Conservation (phyloP, 2,329 filamentous ascomycete species). For the Akanthomyces muscarius region DNA sequence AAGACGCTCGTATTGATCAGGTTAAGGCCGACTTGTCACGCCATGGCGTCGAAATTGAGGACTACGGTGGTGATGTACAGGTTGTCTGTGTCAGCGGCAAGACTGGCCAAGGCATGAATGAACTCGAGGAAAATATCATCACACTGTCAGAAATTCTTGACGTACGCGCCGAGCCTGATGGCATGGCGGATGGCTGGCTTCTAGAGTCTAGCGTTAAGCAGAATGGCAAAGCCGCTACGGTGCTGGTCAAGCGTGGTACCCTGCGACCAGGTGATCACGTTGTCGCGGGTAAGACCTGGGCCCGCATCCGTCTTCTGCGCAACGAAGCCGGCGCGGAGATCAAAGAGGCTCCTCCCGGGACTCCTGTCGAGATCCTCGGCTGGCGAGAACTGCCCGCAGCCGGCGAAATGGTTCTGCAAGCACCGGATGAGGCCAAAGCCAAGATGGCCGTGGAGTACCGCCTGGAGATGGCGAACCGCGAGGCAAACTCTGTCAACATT, state of each 20-base stretch:
- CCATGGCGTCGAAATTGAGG: constrained; percentile 86
- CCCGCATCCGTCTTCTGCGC: constrained; percentile 74
- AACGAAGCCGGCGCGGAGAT: constrained; percentile 79
- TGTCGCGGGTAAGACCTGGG: constrained; percentile 85
- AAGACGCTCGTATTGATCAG: constrained; percentile 70
- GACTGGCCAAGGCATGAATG: constrained; percentile 85
- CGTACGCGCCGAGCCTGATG: constrained; percentile 72
- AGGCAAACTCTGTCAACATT: constrained; percentile 74
- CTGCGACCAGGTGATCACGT: constrained; percentile 75
- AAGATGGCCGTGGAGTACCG: constrained; percentile 76
- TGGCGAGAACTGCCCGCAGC: constrained; percentile 81
- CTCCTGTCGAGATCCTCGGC: constrained; percentile 88
- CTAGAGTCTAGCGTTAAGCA: constrained; percentile 87
- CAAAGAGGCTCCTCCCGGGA: constrained; percentile 74
- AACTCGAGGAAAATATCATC: constrained; percentile 86
- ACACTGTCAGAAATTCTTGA: constrained; percentile 87
- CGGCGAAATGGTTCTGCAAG: constrained; percentile 83
- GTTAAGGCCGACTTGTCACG: constrained; percentile 85
- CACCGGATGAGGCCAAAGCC: constrained; percentile 71
- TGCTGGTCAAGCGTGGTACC: constrained; percentile 84
- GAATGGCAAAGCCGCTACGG: constrained; percentile 78
- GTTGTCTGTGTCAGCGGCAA: constrained; percentile 89
- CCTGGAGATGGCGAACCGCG: constrained; percentile 64
- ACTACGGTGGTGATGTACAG: constrained; percentile 91
- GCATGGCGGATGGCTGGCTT: constrained; percentile 86